These are phyloP conservation scores for Eucalyptus virginea DNA, from an alignment of 345 rosid species.

Conservation along the genomic window DNA sequence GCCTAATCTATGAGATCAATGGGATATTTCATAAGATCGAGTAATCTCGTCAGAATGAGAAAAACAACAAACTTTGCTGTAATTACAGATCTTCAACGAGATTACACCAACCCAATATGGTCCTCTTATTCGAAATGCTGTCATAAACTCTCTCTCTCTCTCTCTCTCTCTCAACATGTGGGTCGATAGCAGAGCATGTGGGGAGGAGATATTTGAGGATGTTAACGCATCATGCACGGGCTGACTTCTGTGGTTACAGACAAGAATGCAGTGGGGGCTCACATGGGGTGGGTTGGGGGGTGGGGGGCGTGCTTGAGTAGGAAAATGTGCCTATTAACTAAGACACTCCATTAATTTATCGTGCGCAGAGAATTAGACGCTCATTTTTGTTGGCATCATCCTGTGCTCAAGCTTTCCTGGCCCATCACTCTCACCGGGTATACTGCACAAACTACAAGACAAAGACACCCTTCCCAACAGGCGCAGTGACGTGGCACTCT, in stretches of 20 bases:
- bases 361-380: background rate
- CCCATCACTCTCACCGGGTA: background rate
- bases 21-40: background rate
- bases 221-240: background rate
- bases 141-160: background rate
- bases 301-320: background rate
- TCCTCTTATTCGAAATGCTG: background rate
- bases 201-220: slow-evolving; percentile 1
- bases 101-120: background rate
- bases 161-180: background rate
- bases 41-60: background rate
- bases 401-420: background rate
- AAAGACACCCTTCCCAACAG: background rate
- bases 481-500: background rate
- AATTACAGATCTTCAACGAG: background rate
- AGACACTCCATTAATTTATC: background rate
- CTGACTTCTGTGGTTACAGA: background rate
- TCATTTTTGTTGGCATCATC: background rate
- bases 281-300: background rate
- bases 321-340: background rate
- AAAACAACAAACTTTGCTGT: background rate
- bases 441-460: background rate
- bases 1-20: background rate
- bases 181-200: slow-evolving; percentile 10
- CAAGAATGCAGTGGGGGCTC: background rate